Percentiles rank a stretch among this genome's conserved stretches.
These are phyloP conservation scores for Hypoxylon fuscum DNA, from an alignment of 495 filamentous ascomycete species.

Conservation along the genomic window DNA sequence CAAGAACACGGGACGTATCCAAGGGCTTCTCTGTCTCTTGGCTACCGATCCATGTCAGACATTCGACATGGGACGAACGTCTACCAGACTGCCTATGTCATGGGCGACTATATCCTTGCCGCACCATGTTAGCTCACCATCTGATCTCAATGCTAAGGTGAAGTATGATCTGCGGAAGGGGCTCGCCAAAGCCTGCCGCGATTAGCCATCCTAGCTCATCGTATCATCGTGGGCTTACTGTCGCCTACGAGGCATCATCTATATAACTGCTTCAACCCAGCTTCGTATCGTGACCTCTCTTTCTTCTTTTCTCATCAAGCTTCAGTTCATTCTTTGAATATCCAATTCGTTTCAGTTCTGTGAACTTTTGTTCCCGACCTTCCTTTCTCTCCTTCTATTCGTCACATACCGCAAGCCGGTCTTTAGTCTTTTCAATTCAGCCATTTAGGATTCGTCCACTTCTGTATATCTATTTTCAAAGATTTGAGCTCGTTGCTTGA, in stretches of 20 bases:
- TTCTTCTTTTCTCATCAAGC: conserved; percentile 31
- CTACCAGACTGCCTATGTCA: conserved; percentile 15
- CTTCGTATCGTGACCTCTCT: conserved; percentile 24
- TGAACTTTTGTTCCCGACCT: conserved; percentile 51
- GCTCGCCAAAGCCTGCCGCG: conserved; percentile 29
- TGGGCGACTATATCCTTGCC: conserved; percentile 25
- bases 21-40: neutral
- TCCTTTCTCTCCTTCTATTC: conserved; percentile 47
- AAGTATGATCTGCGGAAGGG: conserved; percentile 45
- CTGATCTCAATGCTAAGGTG: conserved; percentile 23
- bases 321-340: conserved; percentile 43
- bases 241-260: conserved; percentile 3
- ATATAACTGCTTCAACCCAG: conserved; percentile 32
- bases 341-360: conserved; percentile 56
- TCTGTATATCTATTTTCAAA: conserved; percentile 45
- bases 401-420: conserved; percentile 53
- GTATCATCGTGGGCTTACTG: conserved; percentile 3
- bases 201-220: conserved; percentile 12
- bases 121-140: conserved; percentile 37
- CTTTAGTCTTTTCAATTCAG: conserved; percentile 36
- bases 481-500: conserved; percentile 33
- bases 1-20: neutral
- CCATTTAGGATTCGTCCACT: conserved; percentile 47
- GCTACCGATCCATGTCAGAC: conserved; percentile 10
- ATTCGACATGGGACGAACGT: conserved; percentile 32